Conservation (phyloP, 2,329 filamentous ascomycete genomes). For the Aspergillus fischeri region DNA sequence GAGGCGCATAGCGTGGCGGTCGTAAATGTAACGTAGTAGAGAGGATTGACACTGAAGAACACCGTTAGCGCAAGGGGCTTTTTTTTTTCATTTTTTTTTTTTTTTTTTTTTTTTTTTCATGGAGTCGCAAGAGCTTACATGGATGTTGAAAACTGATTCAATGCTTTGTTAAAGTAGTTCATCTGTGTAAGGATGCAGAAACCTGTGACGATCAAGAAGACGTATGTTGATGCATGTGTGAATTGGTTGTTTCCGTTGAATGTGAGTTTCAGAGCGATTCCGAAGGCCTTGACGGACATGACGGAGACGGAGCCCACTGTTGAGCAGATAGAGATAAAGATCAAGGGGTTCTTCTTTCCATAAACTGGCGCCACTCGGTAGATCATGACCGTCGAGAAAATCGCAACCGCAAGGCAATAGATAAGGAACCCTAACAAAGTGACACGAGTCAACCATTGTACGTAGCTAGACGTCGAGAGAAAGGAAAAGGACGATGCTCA, state of each 20-base stretch:
- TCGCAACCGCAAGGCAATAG: conserved; percentile 73
- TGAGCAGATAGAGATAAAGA: conserved; percentile 97
- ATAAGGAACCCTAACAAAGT: conserved; percentile 70
- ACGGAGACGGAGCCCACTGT: conserved; percentile 95
- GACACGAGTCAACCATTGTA: conserved; percentile 5
- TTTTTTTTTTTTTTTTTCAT: too few relatives aligned
- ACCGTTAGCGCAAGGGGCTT: conserved; percentile 25
- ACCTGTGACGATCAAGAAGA: conserved; percentile 87
- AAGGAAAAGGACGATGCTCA: background rate
- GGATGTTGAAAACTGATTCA: conserved; percentile 94
- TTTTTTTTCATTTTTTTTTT: too few relatives aligned
- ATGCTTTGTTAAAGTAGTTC: conserved; percentile 99
- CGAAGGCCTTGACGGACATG: conserved; percentile 99
- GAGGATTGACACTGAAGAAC: conserved; percentile 71
- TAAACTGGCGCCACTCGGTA: conserved; percentile 87
- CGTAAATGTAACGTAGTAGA: conserved; percentile 97
- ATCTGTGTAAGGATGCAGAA: conserved; percentile 98
- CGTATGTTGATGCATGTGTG: conserved; percentile 88
- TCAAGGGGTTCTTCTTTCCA: conserved; percentile 90
- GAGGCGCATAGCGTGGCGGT: conserved; percentile 91
- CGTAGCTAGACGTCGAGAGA: background rate
- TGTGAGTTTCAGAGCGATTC: conserved; percentile 93
- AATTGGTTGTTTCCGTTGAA: conserved; percentile 94
- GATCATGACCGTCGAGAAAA: conserved; percentile 91
- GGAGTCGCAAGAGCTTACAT: conserved; percentile 62